phyloP scores from a whole-genome alignment of 2,329 filamentous ascomycete genomes.

The Shiraia bambusicola region DNA sequence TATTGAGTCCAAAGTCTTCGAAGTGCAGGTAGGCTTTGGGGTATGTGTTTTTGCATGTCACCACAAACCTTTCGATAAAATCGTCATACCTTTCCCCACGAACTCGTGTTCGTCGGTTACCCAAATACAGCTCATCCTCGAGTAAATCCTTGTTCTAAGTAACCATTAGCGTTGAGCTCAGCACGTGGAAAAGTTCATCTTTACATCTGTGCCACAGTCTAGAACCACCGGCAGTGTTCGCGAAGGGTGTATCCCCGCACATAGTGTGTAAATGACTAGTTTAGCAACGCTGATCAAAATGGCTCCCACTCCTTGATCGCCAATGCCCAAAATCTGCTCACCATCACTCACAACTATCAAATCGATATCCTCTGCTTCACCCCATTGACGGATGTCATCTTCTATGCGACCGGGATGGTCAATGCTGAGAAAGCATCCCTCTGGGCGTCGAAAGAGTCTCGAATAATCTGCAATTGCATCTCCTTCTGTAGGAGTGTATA shows the following conservation, averaged over 20 bases:
- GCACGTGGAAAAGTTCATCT: background rate
- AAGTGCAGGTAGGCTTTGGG: constrained; percentile 86
- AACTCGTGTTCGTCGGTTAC: constrained; percentile 65
- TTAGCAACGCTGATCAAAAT: constrained; percentile 85
- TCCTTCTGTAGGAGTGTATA: constrained; percentile 88
- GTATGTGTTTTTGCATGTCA: constrained; percentile 66
- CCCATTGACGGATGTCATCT: constrained; percentile 68
- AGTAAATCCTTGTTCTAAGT: constrained; percentile 67
- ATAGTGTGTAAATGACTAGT: constrained; percentile 77
- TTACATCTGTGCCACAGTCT: constrained; percentile 77
- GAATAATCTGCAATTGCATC: constrained; percentile 87
- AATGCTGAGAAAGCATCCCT: constrained; percentile 81
- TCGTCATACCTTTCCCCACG: constrained; percentile 72
- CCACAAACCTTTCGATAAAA: constrained; percentile 75
- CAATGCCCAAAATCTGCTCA: constrained; percentile 78
- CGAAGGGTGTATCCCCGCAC: constrained; percentile 81
- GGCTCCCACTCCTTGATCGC: constrained; percentile 83
- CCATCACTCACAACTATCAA: constrained; percentile 83
- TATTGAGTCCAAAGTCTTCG: constrained; percentile 80
- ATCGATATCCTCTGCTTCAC: constrained; percentile 72
- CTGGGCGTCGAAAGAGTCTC: constrained; percentile 71
- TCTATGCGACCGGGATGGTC: constrained; percentile 66
- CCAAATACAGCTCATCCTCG: constrained; percentile 77
- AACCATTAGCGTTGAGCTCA: constrained; percentile 4
- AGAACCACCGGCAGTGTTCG: constrained; percentile 78